Conservation (phyloP, 164 flowering plant species). For the Aristolochia contorta region DNA sequence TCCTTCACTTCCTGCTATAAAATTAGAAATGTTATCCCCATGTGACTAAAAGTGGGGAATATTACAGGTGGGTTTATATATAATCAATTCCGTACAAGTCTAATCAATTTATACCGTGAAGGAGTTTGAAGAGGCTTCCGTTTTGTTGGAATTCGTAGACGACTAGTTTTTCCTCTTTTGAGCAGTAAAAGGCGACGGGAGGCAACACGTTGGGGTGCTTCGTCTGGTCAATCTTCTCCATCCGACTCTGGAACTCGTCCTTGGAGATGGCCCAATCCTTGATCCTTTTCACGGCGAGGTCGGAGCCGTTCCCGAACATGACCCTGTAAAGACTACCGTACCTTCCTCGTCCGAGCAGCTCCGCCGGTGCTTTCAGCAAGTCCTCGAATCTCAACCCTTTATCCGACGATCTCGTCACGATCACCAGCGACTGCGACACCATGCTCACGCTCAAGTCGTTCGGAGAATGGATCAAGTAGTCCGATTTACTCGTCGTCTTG, state of each 20-base stretch:
- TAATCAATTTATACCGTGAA: constrained; percentile 33
- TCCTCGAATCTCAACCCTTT: constrained; percentile 51
- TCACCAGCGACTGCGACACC: constrained; percentile 26
- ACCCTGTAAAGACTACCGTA: constrained; percentile 57
- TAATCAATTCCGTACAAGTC: no score
- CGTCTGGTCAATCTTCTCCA: constrained; percentile 38
- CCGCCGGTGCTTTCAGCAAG: constrained; percentile 61
- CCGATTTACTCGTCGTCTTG: constrained; percentile 27
- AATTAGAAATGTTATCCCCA: no score
- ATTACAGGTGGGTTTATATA: background rate
- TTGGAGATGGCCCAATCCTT: constrained; percentile 45
- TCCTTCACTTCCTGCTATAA: constrained; percentile 26
- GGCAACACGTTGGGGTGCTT: constrained; percentile 55
- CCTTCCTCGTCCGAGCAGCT: constrained; percentile 57
- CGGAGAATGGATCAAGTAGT: constrained; percentile 20
- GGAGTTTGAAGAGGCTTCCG: constrained; percentile 55
- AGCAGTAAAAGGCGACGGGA: constrained; percentile 46
- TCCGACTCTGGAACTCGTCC: constrained; percentile 39
- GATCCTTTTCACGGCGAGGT: constrained; percentile 59
- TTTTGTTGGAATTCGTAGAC: constrained; percentile 50
- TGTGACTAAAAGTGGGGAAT: no score
- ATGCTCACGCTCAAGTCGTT: constrained; percentile 18
- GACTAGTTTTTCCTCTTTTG: constrained; percentile 64
- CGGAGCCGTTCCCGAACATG: constrained; percentile 20
- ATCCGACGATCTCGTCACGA: constrained; percentile 32